Evolutionary conservation across 2,329 filamentous ascomycete genomes (phyloP).

Genomic region (Venturia oleaginea): DNA sequence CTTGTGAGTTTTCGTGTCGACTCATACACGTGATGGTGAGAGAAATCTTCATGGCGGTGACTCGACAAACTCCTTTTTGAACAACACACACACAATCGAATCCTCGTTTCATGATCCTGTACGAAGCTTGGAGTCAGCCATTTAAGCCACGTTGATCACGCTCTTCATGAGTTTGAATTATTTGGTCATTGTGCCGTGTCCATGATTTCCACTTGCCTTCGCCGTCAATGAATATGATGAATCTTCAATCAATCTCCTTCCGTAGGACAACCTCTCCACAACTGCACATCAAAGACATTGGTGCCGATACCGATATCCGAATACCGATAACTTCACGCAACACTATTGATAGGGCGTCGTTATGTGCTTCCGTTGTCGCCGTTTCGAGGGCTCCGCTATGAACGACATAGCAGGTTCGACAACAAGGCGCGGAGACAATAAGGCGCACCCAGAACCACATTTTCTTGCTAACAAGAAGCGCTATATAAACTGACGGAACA

Average conservation of each 20-base stretch:
- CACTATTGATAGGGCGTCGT: background rate
- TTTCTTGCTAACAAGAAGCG: background rate
- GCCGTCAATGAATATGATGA: too few relatives aligned
- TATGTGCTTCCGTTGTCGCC: too few relatives aligned
- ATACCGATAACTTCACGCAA: background rate
- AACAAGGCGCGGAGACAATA: constrained; percentile 1
- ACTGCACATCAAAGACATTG: too few relatives aligned
- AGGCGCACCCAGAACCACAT: background rate
- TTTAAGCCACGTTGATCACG: background rate
- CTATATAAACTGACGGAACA: background rate
- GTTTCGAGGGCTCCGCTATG: background rate
- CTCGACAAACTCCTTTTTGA: background rate
- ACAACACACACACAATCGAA: background rate
- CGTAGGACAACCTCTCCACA: background rate
- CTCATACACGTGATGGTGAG: background rate
- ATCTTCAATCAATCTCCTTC: background rate
- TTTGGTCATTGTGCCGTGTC: background rate
- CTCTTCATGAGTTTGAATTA: background rate
- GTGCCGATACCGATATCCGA: too few relatives aligned
- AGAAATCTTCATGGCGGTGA: background rate
- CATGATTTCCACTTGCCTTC: background rate
- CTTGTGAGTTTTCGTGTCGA: background rate
- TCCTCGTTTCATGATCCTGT: background rate
- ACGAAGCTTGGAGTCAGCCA: background rate
- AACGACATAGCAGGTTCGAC: background rate